Evolutionary conservation across 2,329 filamentous ascomycete species (phyloP).

Genomic region (Sporothrix pseudoabietina): DNA sequence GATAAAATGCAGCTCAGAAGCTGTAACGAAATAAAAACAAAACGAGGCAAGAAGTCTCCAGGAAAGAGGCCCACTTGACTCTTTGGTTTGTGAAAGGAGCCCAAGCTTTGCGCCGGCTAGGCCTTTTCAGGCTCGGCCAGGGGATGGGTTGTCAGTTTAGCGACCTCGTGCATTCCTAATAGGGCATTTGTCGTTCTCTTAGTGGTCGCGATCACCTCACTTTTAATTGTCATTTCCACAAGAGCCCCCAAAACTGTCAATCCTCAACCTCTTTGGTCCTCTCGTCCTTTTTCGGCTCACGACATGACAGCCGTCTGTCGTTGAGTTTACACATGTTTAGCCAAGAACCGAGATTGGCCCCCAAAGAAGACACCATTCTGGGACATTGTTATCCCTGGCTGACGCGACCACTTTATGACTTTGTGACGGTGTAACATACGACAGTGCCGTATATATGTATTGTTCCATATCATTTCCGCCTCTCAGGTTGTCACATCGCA

Average conservation of each 20-base stretch:
- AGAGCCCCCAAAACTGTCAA: neutral
- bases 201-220: neutral
- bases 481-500: neutral
- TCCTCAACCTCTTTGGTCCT: slow-evolving; percentile 17
- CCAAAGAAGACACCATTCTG: neutral
- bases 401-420: neutral
- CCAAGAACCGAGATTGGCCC: neutral
- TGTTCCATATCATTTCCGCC: no score
- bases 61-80: neutral
- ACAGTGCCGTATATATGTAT: neutral
- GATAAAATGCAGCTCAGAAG: neutral
- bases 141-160: neutral
- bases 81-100: neutral
- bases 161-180: neutral
- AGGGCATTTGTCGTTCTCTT: neutral
- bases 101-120: neutral
- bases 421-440: slow-evolving; percentile 8
- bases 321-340: neutral
- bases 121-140: slow-evolving; percentile 9
- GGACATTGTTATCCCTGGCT: slow-evolving; percentile 2
- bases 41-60: neutral
- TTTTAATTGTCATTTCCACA: slow-evolving; percentile 2
- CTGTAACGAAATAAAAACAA: neutral
- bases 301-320: neutral
- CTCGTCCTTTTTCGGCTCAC: neutral